Evolutionary conservation across 2,329 filamentous ascomycete species (phyloP).

Genomic region (Pseudopyrenochaeta lycopersici): DNA sequence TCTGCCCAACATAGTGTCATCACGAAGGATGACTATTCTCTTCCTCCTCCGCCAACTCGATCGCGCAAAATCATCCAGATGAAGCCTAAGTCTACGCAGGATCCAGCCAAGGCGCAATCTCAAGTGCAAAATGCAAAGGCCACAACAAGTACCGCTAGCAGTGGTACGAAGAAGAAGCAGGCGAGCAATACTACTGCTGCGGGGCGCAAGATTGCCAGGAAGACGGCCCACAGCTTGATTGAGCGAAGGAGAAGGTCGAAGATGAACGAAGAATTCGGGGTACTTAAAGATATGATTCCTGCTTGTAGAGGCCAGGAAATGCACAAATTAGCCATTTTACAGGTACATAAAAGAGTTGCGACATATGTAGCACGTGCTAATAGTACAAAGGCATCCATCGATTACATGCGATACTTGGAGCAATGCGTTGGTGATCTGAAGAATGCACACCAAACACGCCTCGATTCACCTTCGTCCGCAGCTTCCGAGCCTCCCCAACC

Average conservation of each 20-base stretch:
- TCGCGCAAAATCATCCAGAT: constrained; percentile 98
- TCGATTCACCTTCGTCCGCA: constrained; percentile 33
- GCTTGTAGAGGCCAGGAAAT: constrained; percentile 93
- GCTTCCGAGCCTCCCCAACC: constrained; percentile 37
- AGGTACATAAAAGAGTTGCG: constrained; percentile 64
- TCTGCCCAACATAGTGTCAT: constrained; percentile 43
- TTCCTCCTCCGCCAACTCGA: constrained; percentile 91
- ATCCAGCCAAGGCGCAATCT: constrained; percentile 29
- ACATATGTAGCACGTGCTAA: constrained; percentile 1
- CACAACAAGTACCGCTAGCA: constrained; percentile 23
- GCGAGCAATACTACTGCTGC: constrained; percentile 75
- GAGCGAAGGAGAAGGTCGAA: constrained; percentile 89
- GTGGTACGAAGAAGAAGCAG: constrained; percentile 76
- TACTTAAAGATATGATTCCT: constrained; percentile 93
- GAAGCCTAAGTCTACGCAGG: constrained; percentile 69
- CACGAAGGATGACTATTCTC: constrained; percentile 73
- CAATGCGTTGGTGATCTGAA: constrained; percentile 86
- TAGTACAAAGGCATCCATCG: constrained; percentile 80
- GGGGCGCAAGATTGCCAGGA: constrained; percentile 92
- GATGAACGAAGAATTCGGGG: constrained; percentile 98
- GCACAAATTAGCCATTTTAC: constrained; percentile 95
- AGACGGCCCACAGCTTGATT: constrained; percentile 95
- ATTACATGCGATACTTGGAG: constrained; percentile 94
- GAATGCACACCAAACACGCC: constrained; percentile 40
- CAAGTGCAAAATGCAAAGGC: constrained; percentile 31